Evolutionary conservation across 148 eudicot genomes (phyloP), one percentile per base, ranked within the genome.

Genomic region (Persicaria maculosa): DNA sequence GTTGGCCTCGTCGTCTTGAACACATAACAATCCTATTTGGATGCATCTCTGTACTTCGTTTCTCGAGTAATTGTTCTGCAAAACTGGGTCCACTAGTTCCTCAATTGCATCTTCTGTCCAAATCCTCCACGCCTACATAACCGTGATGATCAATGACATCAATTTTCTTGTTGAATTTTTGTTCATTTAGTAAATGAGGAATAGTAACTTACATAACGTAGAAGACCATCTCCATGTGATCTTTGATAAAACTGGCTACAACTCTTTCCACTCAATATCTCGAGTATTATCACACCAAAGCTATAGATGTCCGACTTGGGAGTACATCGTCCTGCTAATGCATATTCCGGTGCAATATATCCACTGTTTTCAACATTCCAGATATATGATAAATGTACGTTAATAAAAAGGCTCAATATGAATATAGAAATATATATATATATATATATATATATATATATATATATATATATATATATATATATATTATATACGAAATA

Each of bases 11-110:
- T 61, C 67, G 15, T 61, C 40, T 25, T 61, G 67, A 9, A 61
- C 67, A 61, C 40, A 61, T 14, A 61, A 9, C 43, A 61, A 61
- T 4, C 67, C 67, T 61, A 61, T 61, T 61, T 20, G 67, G 43
- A 61, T 22, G 67, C 67, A 61, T 61, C 67, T 61, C 15, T 61
- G 43, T 22, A 25, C 43, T 61, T 25, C 67, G 22, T 1, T 25
- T 25, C 43, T 22, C 15, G 43, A 7, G 5, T 61, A 61, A 15
- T 61, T 61, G 7, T 61, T 61, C 9, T 61, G 67, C 10, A 61
- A 61, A 61, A 20, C 15, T 25, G 67, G 67, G 5, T 61, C 67
- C 67, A 61, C 5, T 22, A 61, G 67, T 8, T 61, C 10, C 43
- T 61, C 67, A 25, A 61, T 0, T 22, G 14, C 1, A 3, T 4